Conservation (phyloP, 1,284 basidiomycete genomes). For the Termitomyces sp. region DNA sequence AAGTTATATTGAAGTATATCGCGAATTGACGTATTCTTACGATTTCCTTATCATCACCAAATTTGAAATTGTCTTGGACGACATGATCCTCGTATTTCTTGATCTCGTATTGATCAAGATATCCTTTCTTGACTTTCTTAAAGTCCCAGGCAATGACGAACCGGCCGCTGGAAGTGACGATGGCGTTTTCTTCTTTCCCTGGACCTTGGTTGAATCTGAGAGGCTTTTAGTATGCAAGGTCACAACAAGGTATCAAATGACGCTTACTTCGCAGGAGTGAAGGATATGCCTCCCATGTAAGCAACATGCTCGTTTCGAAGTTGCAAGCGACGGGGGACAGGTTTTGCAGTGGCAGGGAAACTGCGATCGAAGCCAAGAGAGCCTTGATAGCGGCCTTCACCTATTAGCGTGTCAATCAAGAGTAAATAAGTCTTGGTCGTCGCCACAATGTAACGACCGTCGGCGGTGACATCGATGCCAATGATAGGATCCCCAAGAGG, state of each 20-base stretch:
- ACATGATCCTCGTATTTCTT: conserved; percentile 94
- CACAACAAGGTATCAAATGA: neutral
- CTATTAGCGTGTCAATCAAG: conserved; percentile 93
- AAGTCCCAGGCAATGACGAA: conserved; percentile 98
- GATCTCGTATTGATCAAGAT: conserved; percentile 90
- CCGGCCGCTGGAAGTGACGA: conserved; percentile 94
- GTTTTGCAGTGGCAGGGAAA: conserved; percentile 94
- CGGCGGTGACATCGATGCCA: conserved; percentile 91
- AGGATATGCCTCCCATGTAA: conserved; percentile 89
- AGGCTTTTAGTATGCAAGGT: neutral
- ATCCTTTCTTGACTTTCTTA: conserved; percentile 88
- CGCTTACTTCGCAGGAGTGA: conserved; percentile 84
- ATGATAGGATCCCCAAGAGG: conserved; percentile 94
- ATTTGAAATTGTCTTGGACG: conserved; percentile 95
- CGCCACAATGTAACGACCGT: conserved; percentile 93
- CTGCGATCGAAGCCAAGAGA: conserved; percentile 89
- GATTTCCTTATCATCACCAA: conserved; percentile 92
- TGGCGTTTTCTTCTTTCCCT: conserved; percentile 87
- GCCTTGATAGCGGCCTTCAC: conserved; percentile 85
- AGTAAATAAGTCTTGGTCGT: conserved; percentile 95
- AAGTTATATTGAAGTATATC: conserved; percentile 9
- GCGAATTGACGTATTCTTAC: conserved; percentile 39
- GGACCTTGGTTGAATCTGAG: conserved; percentile 87
- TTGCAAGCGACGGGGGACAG: conserved; percentile 85
- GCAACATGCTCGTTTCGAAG: conserved; percentile 90